phyloP scores from a whole-genome alignment of 2,329 filamentous ascomycete species.

The Aspergillus texensis region DNA sequence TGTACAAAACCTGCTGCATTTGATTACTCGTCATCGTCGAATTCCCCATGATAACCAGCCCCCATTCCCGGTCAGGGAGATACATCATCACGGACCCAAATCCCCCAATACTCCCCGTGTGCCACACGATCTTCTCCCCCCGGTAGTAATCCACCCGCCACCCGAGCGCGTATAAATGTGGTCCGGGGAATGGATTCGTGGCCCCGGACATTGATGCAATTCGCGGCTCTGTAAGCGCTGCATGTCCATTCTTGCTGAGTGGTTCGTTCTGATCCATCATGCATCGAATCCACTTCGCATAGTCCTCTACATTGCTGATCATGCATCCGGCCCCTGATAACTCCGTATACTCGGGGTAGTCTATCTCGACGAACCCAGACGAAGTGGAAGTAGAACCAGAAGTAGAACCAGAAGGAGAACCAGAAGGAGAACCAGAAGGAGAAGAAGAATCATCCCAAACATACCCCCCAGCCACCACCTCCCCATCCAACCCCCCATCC shows the following conservation, averaged over 20 bases:
- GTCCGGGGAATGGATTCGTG: not conserved
- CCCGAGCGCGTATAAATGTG: not conserved
- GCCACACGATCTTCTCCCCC: not conserved
- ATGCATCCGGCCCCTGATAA: constrained; percentile 49
- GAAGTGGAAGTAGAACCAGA: constrained; percentile 21
- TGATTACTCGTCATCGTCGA: not conserved
- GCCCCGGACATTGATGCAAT: constrained; percentile 5
- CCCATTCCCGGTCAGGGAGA: not conserved
- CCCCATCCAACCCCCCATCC: constrained; percentile 18
- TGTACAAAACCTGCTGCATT: not conserved
- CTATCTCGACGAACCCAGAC: constrained; percentile 33
- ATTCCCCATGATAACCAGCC: not conserved
- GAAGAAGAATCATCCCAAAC: constrained; percentile 29
- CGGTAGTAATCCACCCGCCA: not conserved
- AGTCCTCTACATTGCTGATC: constrained; percentile 38
- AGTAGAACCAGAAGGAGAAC: not conserved
- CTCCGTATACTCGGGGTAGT: not conserved
- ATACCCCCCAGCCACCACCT: constrained; percentile 47
- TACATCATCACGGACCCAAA: not conserved
- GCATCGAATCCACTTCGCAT: constrained; percentile 32
- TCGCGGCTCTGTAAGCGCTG: constrained; percentile 26
- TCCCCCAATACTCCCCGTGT: not conserved
- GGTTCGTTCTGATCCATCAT: constrained; percentile 29
- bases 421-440: not conserved
- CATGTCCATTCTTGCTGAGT: constrained; percentile 25